Conservation (phyloP, 176 grass and related monocot species). For the Cenchrus purpureus region DNA sequence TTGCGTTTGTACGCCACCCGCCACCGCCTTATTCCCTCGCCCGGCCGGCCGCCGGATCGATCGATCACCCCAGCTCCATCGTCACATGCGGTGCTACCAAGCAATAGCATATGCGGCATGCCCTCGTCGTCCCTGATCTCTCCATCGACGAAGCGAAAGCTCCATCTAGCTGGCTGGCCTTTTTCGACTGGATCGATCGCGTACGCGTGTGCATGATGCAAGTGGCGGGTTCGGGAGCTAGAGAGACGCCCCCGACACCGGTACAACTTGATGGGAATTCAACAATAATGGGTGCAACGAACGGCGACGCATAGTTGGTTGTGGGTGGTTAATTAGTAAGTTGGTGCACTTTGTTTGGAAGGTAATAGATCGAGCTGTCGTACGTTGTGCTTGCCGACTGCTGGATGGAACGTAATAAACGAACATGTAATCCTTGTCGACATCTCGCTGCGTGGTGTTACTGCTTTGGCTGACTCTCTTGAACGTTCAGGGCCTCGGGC, state of each 20-base stretch:
- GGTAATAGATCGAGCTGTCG: neutral
- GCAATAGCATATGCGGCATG: neutral
- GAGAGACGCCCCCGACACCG: constrained; percentile 16
- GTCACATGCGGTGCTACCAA: constrained; percentile 22
- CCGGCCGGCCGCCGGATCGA: neutral
- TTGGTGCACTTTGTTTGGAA: too few species aligned
- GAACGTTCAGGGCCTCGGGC: neutral
- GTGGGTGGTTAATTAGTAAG: too few species aligned
- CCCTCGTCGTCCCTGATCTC: neutral
- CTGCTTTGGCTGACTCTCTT: neutral
- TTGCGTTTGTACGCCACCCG: constrained; percentile 52
- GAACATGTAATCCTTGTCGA: too few species aligned
- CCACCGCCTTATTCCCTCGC: constrained; percentile 43
- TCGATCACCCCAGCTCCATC: neutral
- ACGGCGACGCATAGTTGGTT: neutral
- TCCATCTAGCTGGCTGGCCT: neutral
- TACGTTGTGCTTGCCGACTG: neutral
- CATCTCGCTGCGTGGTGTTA: neutral
- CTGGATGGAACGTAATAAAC: neutral
- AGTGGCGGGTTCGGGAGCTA: neutral
- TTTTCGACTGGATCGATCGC: neutral
- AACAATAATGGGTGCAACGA: neutral
- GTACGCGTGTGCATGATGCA: neutral
- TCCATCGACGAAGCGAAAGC: neutral
- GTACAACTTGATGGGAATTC: neutral